Base-by-base conservation (phyloP, 148 eudicot genomes). In the Rhododendron ferrugineum region DNA sequence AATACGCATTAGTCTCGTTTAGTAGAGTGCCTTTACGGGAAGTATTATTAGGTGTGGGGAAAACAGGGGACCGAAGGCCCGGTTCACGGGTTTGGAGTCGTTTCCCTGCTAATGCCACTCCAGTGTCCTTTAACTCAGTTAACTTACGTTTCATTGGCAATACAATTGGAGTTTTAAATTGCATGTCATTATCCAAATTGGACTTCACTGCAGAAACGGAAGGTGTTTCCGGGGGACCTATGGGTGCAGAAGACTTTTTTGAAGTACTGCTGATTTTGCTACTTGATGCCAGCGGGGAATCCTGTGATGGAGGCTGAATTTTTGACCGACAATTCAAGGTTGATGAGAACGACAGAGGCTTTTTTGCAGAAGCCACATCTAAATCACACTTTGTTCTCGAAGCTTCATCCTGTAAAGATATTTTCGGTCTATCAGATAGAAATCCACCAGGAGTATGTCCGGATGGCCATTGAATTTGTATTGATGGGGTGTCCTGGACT, bases 381-480 rank as follows among this genome's bases (percentile, higher is more conserved):
- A 90, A 85, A 86, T 92, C 95, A 87, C 80, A 84, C 85, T 90
- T 92, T 34, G 34, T 28, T 34, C 75, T 89, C 11, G 81, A 70
- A 88, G 91, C 90, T 66, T 92, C 93, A 85, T 86, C 87, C 37
- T 84, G 89, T 28, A 87, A 80, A 79, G 79, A 44, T 74, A 85
- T 66, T 87, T 91, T 93, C 36, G 85, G 68, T 64, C 85, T 92
- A 84, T 84, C 88, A 52, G 90, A 85, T 36, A 88, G 84, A 79
- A 95, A 93, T 80, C 96, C 98, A 79, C 90, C 85, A 85, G 93
- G 87, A 42, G 85, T 77, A 37, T 95, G 94, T 47, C 93, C 96
- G 84, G 93, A 88, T 85, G 99, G 99, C 98, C 98, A 97, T 79
- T 94, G 98, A 78, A 93, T 90, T 87, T 90, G 96, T 84, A 88